A percentile compares a stretch with the other conserved stretches of the same genome.
phyloP scores from a whole-genome alignment of 2,329 filamentous ascomycete species.

The Juglanconis juglandina region DNA sequence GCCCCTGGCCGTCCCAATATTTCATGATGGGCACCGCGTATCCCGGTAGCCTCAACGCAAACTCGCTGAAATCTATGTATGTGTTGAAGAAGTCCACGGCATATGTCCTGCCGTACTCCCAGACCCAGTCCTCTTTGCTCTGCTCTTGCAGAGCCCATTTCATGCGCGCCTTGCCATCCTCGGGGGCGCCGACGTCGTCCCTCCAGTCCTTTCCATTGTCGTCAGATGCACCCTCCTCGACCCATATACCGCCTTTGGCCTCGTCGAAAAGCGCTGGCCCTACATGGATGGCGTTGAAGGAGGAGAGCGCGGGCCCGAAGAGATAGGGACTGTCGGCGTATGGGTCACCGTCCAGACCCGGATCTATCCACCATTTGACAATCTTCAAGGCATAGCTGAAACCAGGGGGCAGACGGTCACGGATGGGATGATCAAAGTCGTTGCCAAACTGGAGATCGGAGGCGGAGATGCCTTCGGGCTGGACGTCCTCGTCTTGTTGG shows the following conservation, averaged over 20 bases:
- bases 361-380: conserved; percentile 88
- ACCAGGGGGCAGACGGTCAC: conserved; percentile 79
- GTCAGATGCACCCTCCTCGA: conserved; percentile 65
- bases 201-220: conserved; percentile 50
- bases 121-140: conserved; percentile 51
- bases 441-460: conserved; percentile 86
- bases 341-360: conserved; percentile 83
- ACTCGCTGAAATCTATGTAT: conserved; percentile 79
- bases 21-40: conserved; percentile 70
- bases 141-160: conserved; percentile 53
- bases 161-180: conserved; percentile 50
- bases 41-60: conserved; percentile 68
- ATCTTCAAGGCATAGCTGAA: conserved; percentile 82
- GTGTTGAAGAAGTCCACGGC: conserved; percentile 78
- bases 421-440: conserved; percentile 88
- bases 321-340: conserved; percentile 83
- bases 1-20: conserved; percentile 76
- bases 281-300: conserved; percentile 73
- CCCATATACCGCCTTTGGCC: conserved; percentile 49
- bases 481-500: conserved; percentile 15
- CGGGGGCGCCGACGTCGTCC: conserved; percentile 47
- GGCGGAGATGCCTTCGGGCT: conserved; percentile 56
- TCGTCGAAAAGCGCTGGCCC: conserved; percentile 51
- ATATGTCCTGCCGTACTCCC: conserved; percentile 51
- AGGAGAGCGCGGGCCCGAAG: conserved; percentile 77